These are phyloP conservation scores for Leccinellum luteum DNA, from an alignment of 768 basidiomycete species.

Conservation along the genomic window DNA sequence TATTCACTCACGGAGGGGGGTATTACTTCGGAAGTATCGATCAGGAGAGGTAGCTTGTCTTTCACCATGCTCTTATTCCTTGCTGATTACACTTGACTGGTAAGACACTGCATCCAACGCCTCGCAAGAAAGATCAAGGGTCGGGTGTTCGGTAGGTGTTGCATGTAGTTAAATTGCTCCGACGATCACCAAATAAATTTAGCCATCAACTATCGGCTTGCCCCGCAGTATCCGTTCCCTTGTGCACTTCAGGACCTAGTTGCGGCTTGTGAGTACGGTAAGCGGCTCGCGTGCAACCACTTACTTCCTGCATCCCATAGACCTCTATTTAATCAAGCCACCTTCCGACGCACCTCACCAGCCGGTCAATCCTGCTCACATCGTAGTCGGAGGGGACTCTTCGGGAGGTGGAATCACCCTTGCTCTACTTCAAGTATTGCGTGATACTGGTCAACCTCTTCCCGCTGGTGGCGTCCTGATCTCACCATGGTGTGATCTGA, in stretches of 20 bases:
- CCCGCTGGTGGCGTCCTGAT: constrained; percentile 89
- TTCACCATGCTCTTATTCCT: constrained; percentile 1
- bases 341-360: constrained; percentile 74
- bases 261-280: constrained; percentile 66
- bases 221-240: constrained; percentile 97
- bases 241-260: constrained; percentile 87
- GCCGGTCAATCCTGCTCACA: constrained; percentile 76
- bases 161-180: background rate
- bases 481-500: constrained; percentile 93
- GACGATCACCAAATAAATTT: constrained; percentile 15
- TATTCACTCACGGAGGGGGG: constrained; percentile 82
- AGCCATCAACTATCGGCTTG: constrained; percentile 83
- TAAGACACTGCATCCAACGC: constrained; percentile 72
- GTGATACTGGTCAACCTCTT: constrained; percentile 75
- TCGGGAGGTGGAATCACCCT: constrained; percentile 89
- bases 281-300: background rate
- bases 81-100: constrained; percentile 1
- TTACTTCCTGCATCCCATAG: constrained; percentile 34
- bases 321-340: constrained; percentile 87
- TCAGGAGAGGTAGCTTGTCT: constrained; percentile 55
- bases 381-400: constrained; percentile 88
- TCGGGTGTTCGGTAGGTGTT: constrained; percentile 67
- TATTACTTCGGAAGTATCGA: constrained; percentile 83
- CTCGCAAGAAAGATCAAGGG: constrained; percentile 92
- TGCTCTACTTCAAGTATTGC: constrained; percentile 81